Percentiles rank a stretch among this genome's conserved stretches.
These are phyloP conservation scores for Rhynchospora tenuis DNA, from an alignment of 176 grass and related monocot genomes.

Conservation along the genomic window DNA sequence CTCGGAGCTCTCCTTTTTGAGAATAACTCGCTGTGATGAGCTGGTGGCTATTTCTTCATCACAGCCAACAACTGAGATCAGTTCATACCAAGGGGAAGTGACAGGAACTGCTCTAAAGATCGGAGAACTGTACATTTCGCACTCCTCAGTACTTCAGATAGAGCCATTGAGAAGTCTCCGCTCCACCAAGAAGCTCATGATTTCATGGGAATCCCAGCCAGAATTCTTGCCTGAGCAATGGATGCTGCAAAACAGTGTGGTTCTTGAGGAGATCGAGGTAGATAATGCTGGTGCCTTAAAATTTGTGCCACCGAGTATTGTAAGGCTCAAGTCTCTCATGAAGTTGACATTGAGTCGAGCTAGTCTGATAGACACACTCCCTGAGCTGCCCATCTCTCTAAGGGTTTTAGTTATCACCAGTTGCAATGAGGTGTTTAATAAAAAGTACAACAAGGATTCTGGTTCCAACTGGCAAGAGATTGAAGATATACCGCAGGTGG, in stretches of 20 bases:
- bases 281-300: not conserved
- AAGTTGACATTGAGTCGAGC: conserved; percentile 11
- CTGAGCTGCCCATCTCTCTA: not conserved
- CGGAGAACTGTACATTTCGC: conserved; percentile 15
- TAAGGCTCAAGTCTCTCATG: not conserved
- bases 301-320: not conserved
- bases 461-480: conserved; percentile 21
- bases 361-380: conserved; percentile 12
- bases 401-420: not conserved
- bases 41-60: not conserved
- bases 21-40: conserved; percentile 17
- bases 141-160: not conserved
- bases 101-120: not conserved
- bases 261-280: conserved; percentile 19
- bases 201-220: conserved; percentile 8
- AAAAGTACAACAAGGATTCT: not conserved
- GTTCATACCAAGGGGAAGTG: not conserved
- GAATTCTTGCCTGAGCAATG: not conserved
- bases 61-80: not conserved
- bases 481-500: not conserved
- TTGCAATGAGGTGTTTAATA: conserved; percentile 10
- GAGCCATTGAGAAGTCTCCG: conserved; percentile 35
- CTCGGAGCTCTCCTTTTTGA: not conserved
- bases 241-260: conserved; percentile 5
- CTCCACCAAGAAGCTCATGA: not conserved